These are phyloP conservation scores for Mortierella sp. DNA, from an alignment of 371 early-diverging fungal genomes.

Conservation along the genomic window DNA sequence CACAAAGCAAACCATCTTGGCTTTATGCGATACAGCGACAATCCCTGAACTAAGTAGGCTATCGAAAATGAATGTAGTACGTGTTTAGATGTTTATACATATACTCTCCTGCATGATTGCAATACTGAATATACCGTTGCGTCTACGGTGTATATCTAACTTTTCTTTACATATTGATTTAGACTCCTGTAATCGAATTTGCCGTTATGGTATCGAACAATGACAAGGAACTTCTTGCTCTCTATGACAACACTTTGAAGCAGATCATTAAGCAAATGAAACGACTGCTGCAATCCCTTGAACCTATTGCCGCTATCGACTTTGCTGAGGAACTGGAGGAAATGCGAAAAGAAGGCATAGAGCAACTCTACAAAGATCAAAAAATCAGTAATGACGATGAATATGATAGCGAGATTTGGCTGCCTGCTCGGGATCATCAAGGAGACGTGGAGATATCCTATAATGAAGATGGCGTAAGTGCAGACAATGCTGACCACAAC, in stretches of 20 bases:
- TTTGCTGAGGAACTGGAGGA: neutral
- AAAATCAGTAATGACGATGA: neutral
- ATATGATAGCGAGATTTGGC: slow-evolving; percentile 3
- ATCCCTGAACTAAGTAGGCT: slow-evolving; percentile 17
- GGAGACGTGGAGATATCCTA: neutral
- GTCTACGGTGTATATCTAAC: neutral
- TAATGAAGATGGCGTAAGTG: neutral
- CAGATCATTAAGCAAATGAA: slow-evolving; percentile 4
- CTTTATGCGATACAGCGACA: neutral
- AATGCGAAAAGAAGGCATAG: neutral
- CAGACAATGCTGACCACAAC: neutral
- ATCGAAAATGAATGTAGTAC: slow-evolving; percentile 10
- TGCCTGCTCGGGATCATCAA: neutral
- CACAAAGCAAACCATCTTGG: neutral
- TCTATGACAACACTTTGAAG: slow-evolving; percentile 13
- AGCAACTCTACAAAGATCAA: neutral
- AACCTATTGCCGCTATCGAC: neutral
- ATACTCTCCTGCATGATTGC: neutral
- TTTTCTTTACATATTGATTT: neutral
- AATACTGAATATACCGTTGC: neutral
- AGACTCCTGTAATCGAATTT: slow-evolving; percentile 20
- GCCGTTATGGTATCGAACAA: slow-evolving; percentile 13
- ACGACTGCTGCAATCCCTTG: neutral
- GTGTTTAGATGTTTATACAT: neutral
- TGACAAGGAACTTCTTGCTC: neutral